Evolutionary conservation across 192 early-diverging fungal species (phyloP), one percentile per base, ranked within the genome.

Genomic region (Gigaspora rosea): DNA sequence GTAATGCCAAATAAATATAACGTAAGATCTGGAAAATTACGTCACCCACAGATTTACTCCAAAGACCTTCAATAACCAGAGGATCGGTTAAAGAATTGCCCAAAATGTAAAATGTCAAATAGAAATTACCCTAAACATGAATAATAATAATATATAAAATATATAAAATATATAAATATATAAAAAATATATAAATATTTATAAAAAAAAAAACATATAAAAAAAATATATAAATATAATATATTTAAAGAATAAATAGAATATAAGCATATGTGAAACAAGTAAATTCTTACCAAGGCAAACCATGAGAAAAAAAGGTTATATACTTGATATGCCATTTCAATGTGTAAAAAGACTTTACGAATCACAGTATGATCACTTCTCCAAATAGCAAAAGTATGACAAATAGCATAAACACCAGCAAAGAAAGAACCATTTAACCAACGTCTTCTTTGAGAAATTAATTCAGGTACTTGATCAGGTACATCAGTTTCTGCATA

Each of bases 391-490:
- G 88, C 86, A 80, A 85, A 87, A 84, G 88, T 95, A 82, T 96
- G 89, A 11, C 84, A 85, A 58, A 94, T 80, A 18, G 95, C 93
- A 85, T 97, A 95, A 64, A 98, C 88, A 46, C 90, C 89, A 4
- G 96, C 96, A 84, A 98, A 98, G 88, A 95, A 95, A 8, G 93
- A 94, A 54, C 96, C 96, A 85, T 96, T 95, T 72, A 94, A 90
- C 97, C 97, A 99, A 83, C 97, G 91, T 64, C 97, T 90, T 77
- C 97, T 90, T 86, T 99, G 97, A 47, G 94, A 96, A 67, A 99
- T 96, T 64, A 98, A 92, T 83, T 98, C 97, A 48, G 92, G 90
- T 32, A 94, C 85, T 4, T 82, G 76, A 57, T 88, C 83, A 5
- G 94, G 94, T 20, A 94, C 94, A 89, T 95, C 94, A 10, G 94